phyloP scores from a whole-genome alignment of 2,329 filamentous ascomycete genomes.

The Pseudopithomyces maydicus region DNA sequence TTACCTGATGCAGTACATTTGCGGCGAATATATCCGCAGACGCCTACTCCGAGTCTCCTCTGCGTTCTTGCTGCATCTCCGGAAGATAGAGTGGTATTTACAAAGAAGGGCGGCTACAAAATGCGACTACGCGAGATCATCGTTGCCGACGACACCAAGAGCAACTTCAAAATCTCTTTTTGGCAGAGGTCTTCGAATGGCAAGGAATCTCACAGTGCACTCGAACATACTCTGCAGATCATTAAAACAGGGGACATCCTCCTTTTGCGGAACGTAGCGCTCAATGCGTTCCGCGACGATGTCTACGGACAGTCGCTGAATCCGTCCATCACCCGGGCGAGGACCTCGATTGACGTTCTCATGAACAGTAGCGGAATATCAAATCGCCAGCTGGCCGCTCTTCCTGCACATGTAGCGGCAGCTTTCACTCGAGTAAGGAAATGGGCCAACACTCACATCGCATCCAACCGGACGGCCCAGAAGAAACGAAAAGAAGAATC shows the following conservation, averaged over 20 bases:
- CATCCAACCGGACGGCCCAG: slow-evolving; percentile 22
- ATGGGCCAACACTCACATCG: slow-evolving; percentile 77
- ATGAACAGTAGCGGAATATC: slow-evolving; percentile 59
- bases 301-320: slow-evolving; percentile 87
- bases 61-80: slow-evolving; percentile 76
- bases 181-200: slow-evolving; percentile 59
- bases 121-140: slow-evolving; percentile 44
- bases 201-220: slow-evolving; percentile 29
- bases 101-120: slow-evolving; percentile 64
- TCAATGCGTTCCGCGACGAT: slow-evolving; percentile 74
- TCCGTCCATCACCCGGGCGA: slow-evolving; percentile 70
- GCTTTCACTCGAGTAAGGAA: slow-evolving; percentile 72
- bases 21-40: slow-evolving; percentile 73
- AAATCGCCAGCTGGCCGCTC: slow-evolving; percentile 51
- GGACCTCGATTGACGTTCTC: slow-evolving; percentile 69
- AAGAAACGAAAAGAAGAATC: slow-evolving; percentile 27
- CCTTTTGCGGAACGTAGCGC: slow-evolving; percentile 76
- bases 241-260: slow-evolving; percentile 77
- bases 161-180: slow-evolving; percentile 81
- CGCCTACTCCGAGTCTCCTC: slow-evolving; percentile 81
- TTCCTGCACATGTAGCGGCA: slow-evolving; percentile 57
- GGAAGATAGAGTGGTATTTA: slow-evolving; percentile 69
- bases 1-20: slow-evolving; percentile 73
- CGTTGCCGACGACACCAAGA: slow-evolving; percentile 82
- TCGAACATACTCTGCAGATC: slow-evolving; percentile 48